phyloP scores from a whole-genome alignment of 345 rosid species.

The Pugionium cornutum region DNA sequence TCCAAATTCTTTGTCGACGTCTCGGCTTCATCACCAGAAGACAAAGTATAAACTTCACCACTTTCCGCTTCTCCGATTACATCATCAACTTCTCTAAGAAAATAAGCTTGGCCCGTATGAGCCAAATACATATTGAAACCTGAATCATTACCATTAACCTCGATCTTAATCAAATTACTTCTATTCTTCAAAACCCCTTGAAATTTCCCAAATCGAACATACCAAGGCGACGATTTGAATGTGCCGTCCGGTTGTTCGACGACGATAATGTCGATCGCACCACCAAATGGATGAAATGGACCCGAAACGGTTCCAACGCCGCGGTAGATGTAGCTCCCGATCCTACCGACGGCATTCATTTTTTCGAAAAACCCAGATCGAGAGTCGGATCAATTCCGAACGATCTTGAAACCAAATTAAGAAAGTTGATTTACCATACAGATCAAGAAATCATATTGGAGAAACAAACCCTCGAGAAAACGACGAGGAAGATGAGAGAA shows the following conservation, averaged over 20 bases:
- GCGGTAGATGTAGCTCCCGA: constrained; percentile 81
- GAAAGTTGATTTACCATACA: constrained; percentile 19
- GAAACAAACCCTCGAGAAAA: too few relatives aligned
- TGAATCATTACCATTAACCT: constrained; percentile 69
- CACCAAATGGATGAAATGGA: constrained; percentile 96
- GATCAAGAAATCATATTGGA: neutral
- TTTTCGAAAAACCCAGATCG: constrained; percentile 33
- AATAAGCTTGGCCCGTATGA: constrained; percentile 87
- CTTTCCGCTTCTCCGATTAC: constrained; percentile 47
- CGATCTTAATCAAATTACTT: constrained; percentile 62
- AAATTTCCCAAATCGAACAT: constrained; percentile 88
- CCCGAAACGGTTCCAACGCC: constrained; percentile 83
- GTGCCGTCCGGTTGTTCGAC: constrained; percentile 95
- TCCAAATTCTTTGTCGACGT: constrained; percentile 3
- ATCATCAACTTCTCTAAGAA: constrained; percentile 60
- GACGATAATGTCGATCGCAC: constrained; percentile 93
- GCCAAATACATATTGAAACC: constrained; percentile 80
- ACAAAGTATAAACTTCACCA: constrained; percentile 48
- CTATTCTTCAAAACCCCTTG: constrained; percentile 87
- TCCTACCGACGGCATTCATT: constrained; percentile 83
- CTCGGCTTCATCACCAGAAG: constrained; percentile 57
- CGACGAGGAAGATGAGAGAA: too few relatives aligned
- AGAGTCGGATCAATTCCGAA: neutral
- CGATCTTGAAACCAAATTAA: constrained; percentile 18
- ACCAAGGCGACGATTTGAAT: constrained; percentile 98